Conservation (phyloP, 306 rosid genomes). For the Quercus engelmannii region DNA sequence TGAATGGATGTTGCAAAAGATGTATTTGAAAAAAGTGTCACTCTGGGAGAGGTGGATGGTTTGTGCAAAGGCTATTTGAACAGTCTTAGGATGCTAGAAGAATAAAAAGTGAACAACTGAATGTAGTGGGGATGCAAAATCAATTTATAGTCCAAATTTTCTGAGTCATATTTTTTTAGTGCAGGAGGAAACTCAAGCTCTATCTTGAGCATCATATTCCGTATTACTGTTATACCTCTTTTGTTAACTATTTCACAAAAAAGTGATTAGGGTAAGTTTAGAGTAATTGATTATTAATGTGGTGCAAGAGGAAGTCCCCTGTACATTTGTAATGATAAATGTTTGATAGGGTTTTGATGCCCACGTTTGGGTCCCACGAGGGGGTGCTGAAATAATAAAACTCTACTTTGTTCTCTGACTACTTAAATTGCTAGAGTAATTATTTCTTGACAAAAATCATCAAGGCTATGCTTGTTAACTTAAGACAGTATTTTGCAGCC, state of each 20-base stretch:
- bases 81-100: neutral
- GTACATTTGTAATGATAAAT: no score
- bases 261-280: neutral
- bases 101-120: neutral
- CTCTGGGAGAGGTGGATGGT: neutral
- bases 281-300: no score
- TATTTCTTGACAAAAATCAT: neutral
- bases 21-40: neutral
- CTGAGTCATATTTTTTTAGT: neutral
- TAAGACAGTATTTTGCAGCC: conserved; percentile 89
- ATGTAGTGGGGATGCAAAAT: neutral
- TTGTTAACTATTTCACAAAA: neutral
- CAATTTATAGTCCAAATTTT: neutral
- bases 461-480: conserved; percentile 57
- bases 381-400: neutral
- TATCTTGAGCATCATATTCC: neutral
- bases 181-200: neutral
- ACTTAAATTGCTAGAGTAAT: neutral
- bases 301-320: no score
- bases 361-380: neutral
- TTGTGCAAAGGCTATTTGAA: neutral
- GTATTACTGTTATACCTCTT: neutral
- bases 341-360: neutral
- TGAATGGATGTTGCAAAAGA: neutral
- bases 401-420: neutral